Conservation (phyloP, 345 rosid species). For the Hirschfeldia incana region DNA sequence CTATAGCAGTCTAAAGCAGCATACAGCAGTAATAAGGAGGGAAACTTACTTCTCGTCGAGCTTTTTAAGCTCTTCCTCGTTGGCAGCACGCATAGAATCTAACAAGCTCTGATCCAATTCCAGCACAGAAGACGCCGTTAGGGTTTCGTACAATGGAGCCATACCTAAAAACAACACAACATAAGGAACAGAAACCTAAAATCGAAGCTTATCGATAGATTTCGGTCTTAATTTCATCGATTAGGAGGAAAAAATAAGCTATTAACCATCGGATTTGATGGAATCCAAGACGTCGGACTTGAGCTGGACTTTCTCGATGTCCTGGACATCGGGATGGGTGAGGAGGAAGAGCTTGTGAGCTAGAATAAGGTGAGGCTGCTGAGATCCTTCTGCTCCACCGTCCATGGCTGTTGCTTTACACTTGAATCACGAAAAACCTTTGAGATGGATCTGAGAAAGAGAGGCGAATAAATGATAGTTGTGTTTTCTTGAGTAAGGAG, state of each 20-base stretch:
- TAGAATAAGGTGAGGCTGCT: slow-evolving; percentile 83
- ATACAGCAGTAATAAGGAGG: background rate
- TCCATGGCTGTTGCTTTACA: slow-evolving; percentile 55
- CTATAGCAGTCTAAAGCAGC: background rate
- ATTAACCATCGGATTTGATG: slow-evolving; percentile 70
- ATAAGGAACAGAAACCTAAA: background rate
- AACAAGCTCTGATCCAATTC: background rate
- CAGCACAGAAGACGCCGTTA: background rate
- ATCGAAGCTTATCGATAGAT: background rate
- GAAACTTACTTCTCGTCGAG: background rate
- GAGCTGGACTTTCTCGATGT: slow-evolving; percentile 92
- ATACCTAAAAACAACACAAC: background rate
- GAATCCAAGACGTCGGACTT: slow-evolving; percentile 75
- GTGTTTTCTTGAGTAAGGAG: slow-evolving; percentile 48
- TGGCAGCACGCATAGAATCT: background rate
- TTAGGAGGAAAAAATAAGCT: background rate
- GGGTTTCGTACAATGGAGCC: background rate
- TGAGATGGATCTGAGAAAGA: slow-evolving; percentile 26
- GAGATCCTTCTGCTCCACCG: slow-evolving; percentile 67
- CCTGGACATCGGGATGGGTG: slow-evolving; percentile 71
- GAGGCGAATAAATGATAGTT: background rate
- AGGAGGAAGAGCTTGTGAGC: slow-evolving; percentile 83
- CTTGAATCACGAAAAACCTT: slow-evolving; percentile 8
- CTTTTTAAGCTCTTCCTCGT: background rate
- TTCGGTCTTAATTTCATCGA: background rate